phyloP scores from a whole-genome alignment of 306 rosid genomes.

The Dryas drummondii region DNA sequence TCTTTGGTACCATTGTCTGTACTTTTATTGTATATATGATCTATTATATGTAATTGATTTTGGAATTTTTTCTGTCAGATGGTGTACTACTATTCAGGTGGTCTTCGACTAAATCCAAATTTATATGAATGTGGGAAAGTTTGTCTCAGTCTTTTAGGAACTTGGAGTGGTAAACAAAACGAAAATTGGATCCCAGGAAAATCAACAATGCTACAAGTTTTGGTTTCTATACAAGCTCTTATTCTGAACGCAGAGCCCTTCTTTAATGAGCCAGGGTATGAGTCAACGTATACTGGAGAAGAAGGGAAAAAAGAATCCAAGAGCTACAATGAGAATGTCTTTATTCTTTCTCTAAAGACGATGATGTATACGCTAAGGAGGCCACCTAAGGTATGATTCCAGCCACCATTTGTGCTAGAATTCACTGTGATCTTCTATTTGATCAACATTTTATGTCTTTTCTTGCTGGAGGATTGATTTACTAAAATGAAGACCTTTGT shows the following conservation, averaged over 20 bases:
- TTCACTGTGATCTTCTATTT: no score
- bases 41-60: constrained; percentile 18
- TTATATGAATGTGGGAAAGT: constrained; percentile 72
- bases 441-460: background rate
- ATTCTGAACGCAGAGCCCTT: constrained; percentile 73
- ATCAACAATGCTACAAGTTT: constrained; percentile 86
- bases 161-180: constrained; percentile 58
- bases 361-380: constrained; percentile 67
- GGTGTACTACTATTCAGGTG: constrained; percentile 80
- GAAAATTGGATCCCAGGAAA: constrained; percentile 72
- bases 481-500: background rate
- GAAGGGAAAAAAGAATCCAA: constrained; percentile 57
- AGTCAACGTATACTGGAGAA: constrained; percentile 22
- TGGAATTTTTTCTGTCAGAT: constrained; percentile 45
- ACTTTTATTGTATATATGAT: constrained; percentile 4
- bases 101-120: constrained; percentile 82
- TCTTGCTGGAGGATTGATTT: background rate
- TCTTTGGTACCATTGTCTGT: constrained; percentile 20
- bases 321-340: constrained; percentile 59
- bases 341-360: constrained; percentile 64
- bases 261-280: constrained; percentile 74
- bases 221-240: constrained; percentile 82
- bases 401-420: constrained; percentile 3
- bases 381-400: constrained; percentile 62
- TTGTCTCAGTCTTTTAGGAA: constrained; percentile 83